These are phyloP conservation scores for Coelastrella sp. DNA, from an alignment of 139 green algal genomes.

Conservation along the genomic window DNA sequence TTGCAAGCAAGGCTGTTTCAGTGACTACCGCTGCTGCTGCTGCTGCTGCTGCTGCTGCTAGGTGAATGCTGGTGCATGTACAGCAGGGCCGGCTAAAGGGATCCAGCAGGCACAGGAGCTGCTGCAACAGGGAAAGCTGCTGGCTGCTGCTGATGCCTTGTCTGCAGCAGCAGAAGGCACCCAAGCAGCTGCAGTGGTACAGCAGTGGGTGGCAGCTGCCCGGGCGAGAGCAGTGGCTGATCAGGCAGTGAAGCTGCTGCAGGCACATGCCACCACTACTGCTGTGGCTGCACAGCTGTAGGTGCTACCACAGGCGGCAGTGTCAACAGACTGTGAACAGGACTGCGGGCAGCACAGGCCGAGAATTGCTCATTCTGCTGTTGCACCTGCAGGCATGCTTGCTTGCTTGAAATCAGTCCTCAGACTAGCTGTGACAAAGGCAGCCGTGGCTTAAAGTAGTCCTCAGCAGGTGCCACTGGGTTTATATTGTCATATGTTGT, in stretches of 20 bases:
- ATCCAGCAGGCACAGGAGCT: constrained; percentile 18
- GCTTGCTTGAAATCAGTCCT: too few relatives aligned
- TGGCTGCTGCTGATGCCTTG: constrained; percentile 43
- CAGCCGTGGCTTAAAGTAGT: too few relatives aligned
- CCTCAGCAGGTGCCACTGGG: too few relatives aligned
- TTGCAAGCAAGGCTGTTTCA: too few relatives aligned
- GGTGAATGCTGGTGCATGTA: neutral
- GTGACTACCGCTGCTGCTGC: too few relatives aligned
- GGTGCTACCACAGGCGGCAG: neutral
- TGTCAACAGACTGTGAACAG: neutral
- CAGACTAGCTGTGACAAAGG: too few relatives aligned
- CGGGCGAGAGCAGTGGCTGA: constrained; percentile 43
- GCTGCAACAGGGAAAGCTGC: constrained; percentile 38
- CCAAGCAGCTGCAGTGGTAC: constrained; percentile 18
- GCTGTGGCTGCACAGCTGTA: neutral
- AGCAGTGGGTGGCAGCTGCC: constrained; percentile 41
- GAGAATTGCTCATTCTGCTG: too few relatives aligned
- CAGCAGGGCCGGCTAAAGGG: neutral
- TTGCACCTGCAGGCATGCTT: too few relatives aligned
- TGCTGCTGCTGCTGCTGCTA: neutral
- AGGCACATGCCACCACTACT: constrained; percentile 42
- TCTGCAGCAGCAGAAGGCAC: constrained; percentile 26
- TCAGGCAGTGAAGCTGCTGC: constrained; percentile 40
- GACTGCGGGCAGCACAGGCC: neutral
- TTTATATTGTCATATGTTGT: too few relatives aligned